These are phyloP conservation scores for Microstroma glucosiphilum DNA, from an alignment of 1,284 basidiomycete species.

Conservation along the genomic window DNA sequence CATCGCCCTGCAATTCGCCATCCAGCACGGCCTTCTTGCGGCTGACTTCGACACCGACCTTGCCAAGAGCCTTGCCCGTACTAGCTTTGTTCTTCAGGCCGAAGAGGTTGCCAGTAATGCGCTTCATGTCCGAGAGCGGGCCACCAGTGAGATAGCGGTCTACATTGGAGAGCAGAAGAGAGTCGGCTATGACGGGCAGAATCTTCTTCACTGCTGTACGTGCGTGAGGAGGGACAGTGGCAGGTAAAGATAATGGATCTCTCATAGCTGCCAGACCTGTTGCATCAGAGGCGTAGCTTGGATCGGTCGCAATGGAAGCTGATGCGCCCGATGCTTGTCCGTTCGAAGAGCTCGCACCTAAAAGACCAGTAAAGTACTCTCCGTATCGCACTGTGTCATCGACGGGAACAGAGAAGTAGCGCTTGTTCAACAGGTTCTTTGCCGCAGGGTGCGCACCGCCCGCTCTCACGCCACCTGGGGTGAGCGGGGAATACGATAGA, in stretches of 20 bases:
- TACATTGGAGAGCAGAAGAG: not conserved
- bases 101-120: not conserved
- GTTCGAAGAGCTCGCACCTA: slow-evolving; percentile 13
- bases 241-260: not conserved
- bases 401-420: slow-evolving; percentile 66
- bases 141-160: not conserved
- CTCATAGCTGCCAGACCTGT: slow-evolving; percentile 12
- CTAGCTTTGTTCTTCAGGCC: not conserved
- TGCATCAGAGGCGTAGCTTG: slow-evolving; percentile 6
- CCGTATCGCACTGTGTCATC: slow-evolving; percentile 77
- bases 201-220: not conserved
- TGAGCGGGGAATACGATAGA: not conserved
- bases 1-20: not conserved
- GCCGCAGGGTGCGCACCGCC: not conserved
- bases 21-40: not conserved
- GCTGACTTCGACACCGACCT: not conserved
- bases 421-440: slow-evolving; percentile 20
- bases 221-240: not conserved
- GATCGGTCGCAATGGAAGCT: slow-evolving; percentile 12
- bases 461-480: not conserved
- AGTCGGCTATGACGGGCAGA: not conserved
- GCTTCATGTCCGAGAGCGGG: not conserved
- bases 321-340: slow-evolving; percentile 5
- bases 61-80: not conserved
- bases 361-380: slow-evolving; percentile 58